phyloP scores from a whole-genome alignment of 257 asterid genomes.

The Forsythia viridissima region DNA sequence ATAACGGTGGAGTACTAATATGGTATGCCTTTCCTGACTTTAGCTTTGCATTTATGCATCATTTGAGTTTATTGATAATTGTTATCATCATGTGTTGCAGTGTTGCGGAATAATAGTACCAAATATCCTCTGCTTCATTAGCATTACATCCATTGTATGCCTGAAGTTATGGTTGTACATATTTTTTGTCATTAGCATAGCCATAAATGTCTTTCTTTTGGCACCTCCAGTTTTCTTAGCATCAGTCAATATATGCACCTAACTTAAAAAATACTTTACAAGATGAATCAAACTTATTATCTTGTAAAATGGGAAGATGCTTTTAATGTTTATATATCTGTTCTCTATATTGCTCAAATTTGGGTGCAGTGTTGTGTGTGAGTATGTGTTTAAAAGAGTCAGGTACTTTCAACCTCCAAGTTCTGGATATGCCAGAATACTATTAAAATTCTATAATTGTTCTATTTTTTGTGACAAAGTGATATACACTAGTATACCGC shows the following conservation, averaged over 20 bases:
- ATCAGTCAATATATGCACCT: neutral
- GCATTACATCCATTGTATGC: constrained; percentile 10
- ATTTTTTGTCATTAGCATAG: neutral
- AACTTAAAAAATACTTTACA: neutral
- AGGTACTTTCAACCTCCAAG: neutral
- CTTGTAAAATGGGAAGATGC: too few relatives aligned
- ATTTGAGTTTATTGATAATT: neutral
- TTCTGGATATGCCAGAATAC: neutral
- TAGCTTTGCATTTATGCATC: neutral
- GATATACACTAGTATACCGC: too few relatives aligned
- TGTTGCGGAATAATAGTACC: neutral
- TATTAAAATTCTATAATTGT: too few relatives aligned
- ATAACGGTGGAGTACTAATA: neutral
- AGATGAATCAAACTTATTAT: too few relatives aligned
- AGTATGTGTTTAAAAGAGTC: neutral
- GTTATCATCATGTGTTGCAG: too few relatives aligned
- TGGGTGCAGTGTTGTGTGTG: too few relatives aligned
- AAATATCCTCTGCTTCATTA: neutral
- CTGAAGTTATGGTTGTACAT: neutral
- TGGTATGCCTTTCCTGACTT: neutral
- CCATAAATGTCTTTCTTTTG: neutral
- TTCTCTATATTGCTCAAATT: too few relatives aligned
- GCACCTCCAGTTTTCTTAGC: neutral
- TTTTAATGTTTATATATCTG: neutral
- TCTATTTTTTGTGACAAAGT: too few relatives aligned